phyloP scores from a whole-genome alignment of 345 rosid species.

The Arabis alpina region DNA sequence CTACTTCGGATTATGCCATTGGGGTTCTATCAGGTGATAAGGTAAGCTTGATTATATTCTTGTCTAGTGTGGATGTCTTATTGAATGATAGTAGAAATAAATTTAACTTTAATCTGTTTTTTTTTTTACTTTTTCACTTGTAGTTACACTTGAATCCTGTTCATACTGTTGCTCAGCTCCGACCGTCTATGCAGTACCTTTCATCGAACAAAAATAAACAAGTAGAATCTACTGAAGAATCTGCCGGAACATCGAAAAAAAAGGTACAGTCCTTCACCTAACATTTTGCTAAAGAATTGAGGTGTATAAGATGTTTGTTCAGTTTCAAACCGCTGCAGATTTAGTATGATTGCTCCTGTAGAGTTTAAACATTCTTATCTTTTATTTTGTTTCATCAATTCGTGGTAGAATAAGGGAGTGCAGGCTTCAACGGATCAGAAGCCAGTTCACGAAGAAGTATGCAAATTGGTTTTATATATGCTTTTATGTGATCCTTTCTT shows the following conservation, averaged over 20 bases:
- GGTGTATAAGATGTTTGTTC: slow-evolving; percentile 5
- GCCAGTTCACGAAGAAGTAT: slow-evolving; percentile 60
- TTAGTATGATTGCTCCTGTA: neutral
- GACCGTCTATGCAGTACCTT: slow-evolving; percentile 64
- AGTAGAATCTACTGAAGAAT: slow-evolving; percentile 43
- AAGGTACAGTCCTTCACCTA: slow-evolving; percentile 49
- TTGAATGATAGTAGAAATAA: neutral
- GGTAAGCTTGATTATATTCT: slow-evolving; percentile 50
- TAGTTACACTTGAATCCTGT: slow-evolving; percentile 90
- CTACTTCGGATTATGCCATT: slow-evolving; percentile 60
- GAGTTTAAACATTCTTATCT: neutral
- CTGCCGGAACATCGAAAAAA: slow-evolving; percentile 61
- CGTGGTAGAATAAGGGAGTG: slow-evolving; percentile 55
- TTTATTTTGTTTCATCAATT: neutral
- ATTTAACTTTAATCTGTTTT: no score
- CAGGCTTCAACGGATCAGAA: slow-evolving; percentile 52
- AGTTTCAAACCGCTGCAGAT: no score
- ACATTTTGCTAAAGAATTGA: slow-evolving; percentile 21
- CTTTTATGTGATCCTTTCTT: slow-evolving; percentile 18
- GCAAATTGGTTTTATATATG: slow-evolving; percentile 23
- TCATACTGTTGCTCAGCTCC: slow-evolving; percentile 84
- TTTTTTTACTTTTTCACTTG: slow-evolving; percentile 49
- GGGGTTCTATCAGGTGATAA: slow-evolving; percentile 77
- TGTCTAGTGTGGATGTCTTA: slow-evolving; percentile 27
- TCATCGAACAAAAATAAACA: slow-evolving; percentile 44